Evolutionary conservation across 2,329 filamentous ascomycete species (phyloP).

Genomic region (Emmonsia crescens): DNA sequence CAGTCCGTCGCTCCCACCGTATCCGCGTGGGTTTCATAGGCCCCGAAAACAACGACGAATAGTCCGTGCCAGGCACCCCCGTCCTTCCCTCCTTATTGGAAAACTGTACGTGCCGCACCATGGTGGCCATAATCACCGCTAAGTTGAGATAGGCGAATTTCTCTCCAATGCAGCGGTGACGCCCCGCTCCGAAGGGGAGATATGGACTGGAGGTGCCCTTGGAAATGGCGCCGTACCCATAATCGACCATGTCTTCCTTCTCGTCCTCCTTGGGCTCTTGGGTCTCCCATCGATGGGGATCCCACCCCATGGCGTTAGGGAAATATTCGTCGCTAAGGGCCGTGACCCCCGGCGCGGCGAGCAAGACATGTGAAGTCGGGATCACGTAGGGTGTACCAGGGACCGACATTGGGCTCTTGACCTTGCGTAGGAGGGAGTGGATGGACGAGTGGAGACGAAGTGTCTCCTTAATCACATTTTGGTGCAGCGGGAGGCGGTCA

Average conservation of each 20-base stretch:
- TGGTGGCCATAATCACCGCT: conserved; percentile 50
- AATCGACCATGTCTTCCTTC: conserved; percentile 48
- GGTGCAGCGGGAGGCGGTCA: conserved; percentile 49
- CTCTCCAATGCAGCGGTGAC: conserved; percentile 65
- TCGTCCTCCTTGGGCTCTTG: conserved; percentile 27
- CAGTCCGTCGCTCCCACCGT: conserved; percentile 45
- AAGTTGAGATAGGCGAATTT: conserved; percentile 65
- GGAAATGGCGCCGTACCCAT: conserved; percentile 50
- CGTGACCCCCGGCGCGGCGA: conserved; percentile 68
- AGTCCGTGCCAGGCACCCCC: conserved; percentile 54
- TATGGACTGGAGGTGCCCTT: conserved; percentile 54
- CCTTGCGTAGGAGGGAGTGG: conserved; percentile 62
- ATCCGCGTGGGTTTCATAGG: conserved; percentile 5
- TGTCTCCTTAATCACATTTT: conserved; percentile 60
- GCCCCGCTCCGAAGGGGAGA: conserved; percentile 60
- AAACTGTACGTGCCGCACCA: conserved; percentile 53
- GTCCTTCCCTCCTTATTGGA: conserved; percentile 45
- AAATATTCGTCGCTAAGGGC: conserved; percentile 50
- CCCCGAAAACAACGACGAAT: conserved; percentile 27
- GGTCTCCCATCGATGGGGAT: conserved; percentile 53
- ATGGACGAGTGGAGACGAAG: conserved; percentile 61
- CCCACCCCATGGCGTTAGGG: conserved; percentile 47
- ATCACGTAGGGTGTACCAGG: conserved; percentile 53
- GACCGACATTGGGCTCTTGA: conserved; percentile 55
- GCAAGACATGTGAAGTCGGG: conserved; percentile 64